Evolutionary conservation across 176 grass and related monocot genomes (phyloP).

Genomic region (Elaeis guineensis): DNA sequence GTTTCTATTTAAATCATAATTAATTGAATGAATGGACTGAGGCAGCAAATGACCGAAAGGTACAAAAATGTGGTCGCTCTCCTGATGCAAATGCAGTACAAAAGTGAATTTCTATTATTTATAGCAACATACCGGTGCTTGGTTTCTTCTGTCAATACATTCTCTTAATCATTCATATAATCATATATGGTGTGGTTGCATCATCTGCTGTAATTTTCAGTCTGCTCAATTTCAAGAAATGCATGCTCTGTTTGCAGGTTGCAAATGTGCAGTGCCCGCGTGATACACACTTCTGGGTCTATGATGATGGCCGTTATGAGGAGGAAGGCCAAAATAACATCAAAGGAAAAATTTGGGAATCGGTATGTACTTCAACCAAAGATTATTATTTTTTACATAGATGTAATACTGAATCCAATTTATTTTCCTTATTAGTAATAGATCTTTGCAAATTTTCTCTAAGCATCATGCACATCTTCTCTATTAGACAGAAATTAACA

Average conservation of each 20-base stretch:
- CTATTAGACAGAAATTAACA: slow-evolving; percentile 47
- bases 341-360: slow-evolving; percentile 88
- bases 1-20: no score
- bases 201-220: no score
- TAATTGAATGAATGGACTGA: no score
- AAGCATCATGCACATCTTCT: slow-evolving; percentile 1
- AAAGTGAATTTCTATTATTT: no score
- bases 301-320: slow-evolving; percentile 84
- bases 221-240: not conserved
- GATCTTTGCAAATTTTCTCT: slow-evolving; percentile 5
- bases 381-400: not conserved
- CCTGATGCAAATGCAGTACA: no score
- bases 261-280: slow-evolving; percentile 91
- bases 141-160: no score
- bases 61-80: no score
- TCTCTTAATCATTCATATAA: no score
- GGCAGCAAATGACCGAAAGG: no score
- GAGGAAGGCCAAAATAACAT: slow-evolving; percentile 99
- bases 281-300: slow-evolving; percentile 98
- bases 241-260: slow-evolving; percentile 31
- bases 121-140: no score
- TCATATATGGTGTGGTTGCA: no score
- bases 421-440: not conserved
- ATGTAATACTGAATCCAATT: no score
- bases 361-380: slow-evolving; percentile 34